These are phyloP conservation scores for Prunus fruticosa DNA, from an alignment of 306 rosid genomes.

Conservation along the genomic window DNA sequence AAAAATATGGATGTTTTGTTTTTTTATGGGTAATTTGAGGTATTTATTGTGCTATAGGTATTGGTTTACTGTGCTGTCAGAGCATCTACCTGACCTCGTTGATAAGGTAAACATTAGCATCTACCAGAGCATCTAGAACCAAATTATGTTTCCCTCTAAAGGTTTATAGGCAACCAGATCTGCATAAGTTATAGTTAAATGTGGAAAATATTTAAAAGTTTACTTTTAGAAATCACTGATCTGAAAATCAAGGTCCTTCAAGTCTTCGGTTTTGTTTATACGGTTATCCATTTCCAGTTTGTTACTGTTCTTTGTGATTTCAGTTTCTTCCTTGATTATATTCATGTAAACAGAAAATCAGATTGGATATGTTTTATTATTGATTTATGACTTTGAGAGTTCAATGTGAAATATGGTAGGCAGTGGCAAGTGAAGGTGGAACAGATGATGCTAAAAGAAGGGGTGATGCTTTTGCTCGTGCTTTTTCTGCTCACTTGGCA, in stretches of 20 bases:
- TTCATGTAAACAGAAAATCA: neutral
- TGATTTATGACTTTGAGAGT: conserved; percentile 25
- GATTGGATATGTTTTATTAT: neutral
- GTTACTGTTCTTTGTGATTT: conserved; percentile 8
- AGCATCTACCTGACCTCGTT: conserved; percentile 86
- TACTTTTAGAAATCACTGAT: neutral
- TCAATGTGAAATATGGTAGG: conserved; percentile 50
- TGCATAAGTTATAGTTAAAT: neutral
- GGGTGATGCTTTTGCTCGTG: conserved; percentile 95
- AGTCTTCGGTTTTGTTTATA: conserved; percentile 16
- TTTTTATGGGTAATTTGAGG: conserved; percentile 19
- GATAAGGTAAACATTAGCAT: conserved; percentile 61
- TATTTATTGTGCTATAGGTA: conserved; percentile 53
- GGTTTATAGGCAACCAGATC: neutral
- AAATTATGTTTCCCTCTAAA: neutral
- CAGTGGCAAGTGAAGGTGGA: conserved; percentile 99
- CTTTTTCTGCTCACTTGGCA: conserved; percentile 92
- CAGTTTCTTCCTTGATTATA: neutral
- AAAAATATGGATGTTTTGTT: conserved; percentile 17
- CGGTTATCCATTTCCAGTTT: conserved; percentile 9
- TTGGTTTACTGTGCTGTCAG: conserved; percentile 88
- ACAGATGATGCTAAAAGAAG: conserved; percentile 97
- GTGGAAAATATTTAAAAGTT: neutral
- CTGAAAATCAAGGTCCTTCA: conserved; percentile 5
- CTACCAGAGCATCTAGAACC: neutral